Percentiles rank a stretch among this genome's conserved stretches.
Conservation (phyloP, 2,329 filamentous ascomycete species). For the Xylariaceae sp. region DNA sequence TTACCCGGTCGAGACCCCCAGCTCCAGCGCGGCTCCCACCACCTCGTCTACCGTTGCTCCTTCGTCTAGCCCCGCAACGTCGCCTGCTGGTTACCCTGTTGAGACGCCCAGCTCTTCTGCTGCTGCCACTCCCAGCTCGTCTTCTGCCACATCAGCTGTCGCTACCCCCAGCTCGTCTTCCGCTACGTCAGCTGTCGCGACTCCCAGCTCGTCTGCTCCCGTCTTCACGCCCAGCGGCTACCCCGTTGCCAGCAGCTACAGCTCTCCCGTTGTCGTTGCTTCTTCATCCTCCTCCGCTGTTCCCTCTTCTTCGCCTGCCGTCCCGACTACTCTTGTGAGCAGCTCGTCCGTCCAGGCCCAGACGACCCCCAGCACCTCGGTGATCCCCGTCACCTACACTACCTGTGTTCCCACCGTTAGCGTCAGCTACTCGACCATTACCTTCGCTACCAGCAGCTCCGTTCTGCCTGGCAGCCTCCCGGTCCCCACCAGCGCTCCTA, state of each 20-base stretch:
- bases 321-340: slow-evolving; percentile 24
- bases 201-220: slow-evolving; percentile 4
- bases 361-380: slow-evolving; percentile 39
- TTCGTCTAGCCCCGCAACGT: too few relatives aligned
- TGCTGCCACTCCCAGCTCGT: neutral
- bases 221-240: slow-evolving; percentile 10
- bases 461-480: slow-evolving; percentile 16
- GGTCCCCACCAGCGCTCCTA: slow-evolving; percentile 27
- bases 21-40: neutral
- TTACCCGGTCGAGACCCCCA: slow-evolving; percentile 3
- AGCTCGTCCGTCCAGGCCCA: slow-evolving; percentile 38
- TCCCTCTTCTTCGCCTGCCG: slow-evolving; percentile 13
- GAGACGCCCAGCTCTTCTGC: neutral
- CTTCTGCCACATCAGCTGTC: neutral
- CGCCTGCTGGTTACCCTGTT: too few relatives aligned
- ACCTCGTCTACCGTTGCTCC: neutral
- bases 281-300: slow-evolving; percentile 17
- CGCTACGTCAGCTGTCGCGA: neutral
- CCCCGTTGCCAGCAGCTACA: slow-evolving; percentile 25
- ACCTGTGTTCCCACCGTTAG: slow-evolving; percentile 37
- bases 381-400: slow-evolving; percentile 38
- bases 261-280: slow-evolving; percentile 36
- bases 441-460: slow-evolving; percentile 14
- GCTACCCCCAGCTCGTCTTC: slow-evolving; percentile 3
- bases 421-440: slow-evolving; percentile 30